Conservation (phyloP, 1,284 basidiomycete species). For the Melanopsichium pennsylvanicum region DNA sequence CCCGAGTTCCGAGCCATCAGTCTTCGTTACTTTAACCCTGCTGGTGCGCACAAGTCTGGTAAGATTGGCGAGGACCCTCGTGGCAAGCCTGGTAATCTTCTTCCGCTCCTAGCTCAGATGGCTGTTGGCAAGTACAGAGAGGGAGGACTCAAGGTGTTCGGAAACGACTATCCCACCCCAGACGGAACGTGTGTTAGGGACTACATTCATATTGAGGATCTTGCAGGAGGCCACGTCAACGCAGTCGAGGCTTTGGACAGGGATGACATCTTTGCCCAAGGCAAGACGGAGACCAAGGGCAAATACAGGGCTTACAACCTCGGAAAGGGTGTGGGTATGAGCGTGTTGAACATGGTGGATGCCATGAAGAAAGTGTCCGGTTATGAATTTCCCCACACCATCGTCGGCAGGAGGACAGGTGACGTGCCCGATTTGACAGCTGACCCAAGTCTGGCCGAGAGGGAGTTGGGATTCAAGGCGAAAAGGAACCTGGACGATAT, state of each 20-base stretch:
- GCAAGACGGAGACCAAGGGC: slow-evolving; percentile 66
- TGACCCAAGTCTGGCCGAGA: slow-evolving; percentile 87
- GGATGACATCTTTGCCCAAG: slow-evolving; percentile 69
- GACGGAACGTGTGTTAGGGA: slow-evolving; percentile 85
- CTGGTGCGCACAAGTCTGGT: slow-evolving; percentile 94
- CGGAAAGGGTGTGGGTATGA: slow-evolving; percentile 90
- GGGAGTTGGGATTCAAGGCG: slow-evolving; percentile 93
- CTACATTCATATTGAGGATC: slow-evolving; percentile 95
- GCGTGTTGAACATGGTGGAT: slow-evolving; percentile 90
- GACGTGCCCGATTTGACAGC: slow-evolving; percentile 98
- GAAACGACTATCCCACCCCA: slow-evolving; percentile 94
- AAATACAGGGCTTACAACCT: slow-evolving; percentile 93
- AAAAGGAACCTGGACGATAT: slow-evolving; percentile 66
- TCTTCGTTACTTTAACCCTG: slow-evolving; percentile 96
- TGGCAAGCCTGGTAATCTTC: slow-evolving; percentile 91
- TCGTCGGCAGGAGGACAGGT: slow-evolving; percentile 84
- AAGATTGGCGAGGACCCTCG: slow-evolving; percentile 93
- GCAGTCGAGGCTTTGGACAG: slow-evolving; percentile 84
- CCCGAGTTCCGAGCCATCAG: slow-evolving; percentile 81
- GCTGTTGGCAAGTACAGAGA: slow-evolving; percentile 88
- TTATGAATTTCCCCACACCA: slow-evolving; percentile 78
- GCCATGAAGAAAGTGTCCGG: slow-evolving; percentile 94
- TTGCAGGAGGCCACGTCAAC: slow-evolving; percentile 90
- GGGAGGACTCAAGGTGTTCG: slow-evolving; percentile 86
- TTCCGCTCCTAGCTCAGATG: slow-evolving; percentile 94